Conservation (phyloP, 257 asterid genomes). For the Leptodermis oblonga region DNA sequence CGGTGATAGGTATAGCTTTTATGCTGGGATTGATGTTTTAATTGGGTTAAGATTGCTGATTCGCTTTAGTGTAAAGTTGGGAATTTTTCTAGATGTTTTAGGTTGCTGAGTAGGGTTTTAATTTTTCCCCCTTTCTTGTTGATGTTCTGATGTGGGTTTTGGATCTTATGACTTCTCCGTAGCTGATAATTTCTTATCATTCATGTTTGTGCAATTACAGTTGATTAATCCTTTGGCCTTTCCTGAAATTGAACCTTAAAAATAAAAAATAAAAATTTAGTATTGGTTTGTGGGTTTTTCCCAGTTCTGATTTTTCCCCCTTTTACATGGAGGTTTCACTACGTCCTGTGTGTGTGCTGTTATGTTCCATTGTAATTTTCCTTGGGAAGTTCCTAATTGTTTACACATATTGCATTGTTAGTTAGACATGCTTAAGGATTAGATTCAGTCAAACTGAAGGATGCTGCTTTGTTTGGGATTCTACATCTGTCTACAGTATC, state of each 20-base stretch:
- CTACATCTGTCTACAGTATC: background rate
- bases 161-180: background rate
- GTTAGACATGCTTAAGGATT: background rate
- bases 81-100: background rate
- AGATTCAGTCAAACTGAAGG: too few species aligned
- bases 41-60: background rate
- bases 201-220: background rate
- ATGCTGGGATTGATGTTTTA: background rate
- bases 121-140: background rate
- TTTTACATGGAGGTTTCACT: too few species aligned
- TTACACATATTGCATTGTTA: background rate
- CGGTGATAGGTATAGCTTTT: constrained; percentile 63
- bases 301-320: too few species aligned
- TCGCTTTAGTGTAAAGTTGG: background rate
- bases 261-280: too few species aligned
- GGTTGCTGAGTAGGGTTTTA: background rate
- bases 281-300: background rate
- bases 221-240: background rate
- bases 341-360: too few species aligned
- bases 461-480: background rate
- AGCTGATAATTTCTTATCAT: too few species aligned
- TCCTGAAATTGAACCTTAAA: background rate
- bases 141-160: background rate
- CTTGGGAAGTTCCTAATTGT: background rate
- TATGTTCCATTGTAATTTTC: too few species aligned